A percentile compares a stretch with the other conserved stretches of the same genome.
Evolutionary conservation across 2,329 filamentous ascomycete genomes (phyloP).

Genomic region (Cladosporium halotolerans): DNA sequence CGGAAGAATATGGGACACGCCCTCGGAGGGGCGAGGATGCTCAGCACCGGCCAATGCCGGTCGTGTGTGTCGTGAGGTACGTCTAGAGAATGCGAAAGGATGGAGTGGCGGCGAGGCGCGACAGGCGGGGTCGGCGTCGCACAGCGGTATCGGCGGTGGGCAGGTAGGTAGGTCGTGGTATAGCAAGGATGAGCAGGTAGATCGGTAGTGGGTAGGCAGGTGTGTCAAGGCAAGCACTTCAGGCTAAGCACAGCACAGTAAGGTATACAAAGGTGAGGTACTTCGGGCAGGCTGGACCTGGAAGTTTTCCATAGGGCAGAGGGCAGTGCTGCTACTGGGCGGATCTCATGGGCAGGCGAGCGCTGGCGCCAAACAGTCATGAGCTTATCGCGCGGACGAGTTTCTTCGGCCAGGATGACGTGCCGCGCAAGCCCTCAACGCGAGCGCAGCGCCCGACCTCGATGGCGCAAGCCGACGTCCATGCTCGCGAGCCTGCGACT

Average conservation of each 20-base stretch:
- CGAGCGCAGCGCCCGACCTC: neutral
- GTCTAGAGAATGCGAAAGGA: neutral
- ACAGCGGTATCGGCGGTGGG: neutral
- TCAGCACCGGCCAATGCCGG: constrained; percentile 5
- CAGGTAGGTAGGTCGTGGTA: neutral
- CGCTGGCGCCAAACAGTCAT: neutral
- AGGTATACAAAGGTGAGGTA: too few species aligned
- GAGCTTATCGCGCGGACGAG: constrained; percentile 1
- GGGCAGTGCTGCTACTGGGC: too few species aligned
- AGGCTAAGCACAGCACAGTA: neutral
- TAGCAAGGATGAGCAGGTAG: neutral
- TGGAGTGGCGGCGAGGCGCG: neutral
- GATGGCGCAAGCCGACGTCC: too few species aligned
- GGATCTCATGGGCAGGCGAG: too few species aligned
- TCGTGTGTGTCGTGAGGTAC: neutral
- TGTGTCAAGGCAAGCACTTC: neutral
- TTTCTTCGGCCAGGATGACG: neutral
- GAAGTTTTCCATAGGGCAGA: too few species aligned
- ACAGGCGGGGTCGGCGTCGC: neutral
- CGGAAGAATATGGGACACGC: neutral
- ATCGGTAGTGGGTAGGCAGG: neutral
- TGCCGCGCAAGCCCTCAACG: constrained; percentile 7
- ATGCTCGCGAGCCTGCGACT: too few species aligned
- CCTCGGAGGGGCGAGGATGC: neutral
- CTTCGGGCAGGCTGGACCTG: too few species aligned